Evolutionary conservation across 345 rosid species (phyloP).

Genomic region (Hibiscus syriacus): DNA sequence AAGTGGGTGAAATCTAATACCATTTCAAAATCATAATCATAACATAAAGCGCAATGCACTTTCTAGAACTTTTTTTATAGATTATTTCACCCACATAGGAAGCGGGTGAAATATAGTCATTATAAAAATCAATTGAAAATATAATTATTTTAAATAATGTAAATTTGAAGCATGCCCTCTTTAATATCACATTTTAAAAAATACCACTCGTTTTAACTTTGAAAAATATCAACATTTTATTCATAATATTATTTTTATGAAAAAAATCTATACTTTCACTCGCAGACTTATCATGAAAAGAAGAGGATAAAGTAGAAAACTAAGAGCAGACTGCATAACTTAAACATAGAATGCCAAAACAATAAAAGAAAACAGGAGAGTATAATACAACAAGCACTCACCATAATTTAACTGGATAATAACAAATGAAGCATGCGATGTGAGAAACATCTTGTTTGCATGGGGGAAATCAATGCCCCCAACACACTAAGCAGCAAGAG

Average conservation of each 20-base stretch:
- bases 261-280: background rate
- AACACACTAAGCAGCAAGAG: background rate
- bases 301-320: background rate
- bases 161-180: too few species aligned
- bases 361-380: background rate
- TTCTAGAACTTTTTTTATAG: too few species aligned
- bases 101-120: too few species aligned
- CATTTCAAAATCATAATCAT: too few species aligned
- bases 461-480: background rate
- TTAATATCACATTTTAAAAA: too few species aligned
- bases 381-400: background rate
- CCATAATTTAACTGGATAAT: background rate
- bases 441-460: background rate
- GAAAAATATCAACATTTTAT: background rate
- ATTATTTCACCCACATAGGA: too few species aligned
- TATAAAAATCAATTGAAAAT: too few species aligned
- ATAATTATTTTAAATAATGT: too few species aligned
- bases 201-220: background rate
- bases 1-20: too few species aligned
- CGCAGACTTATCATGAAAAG: background rate
- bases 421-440: background rate
- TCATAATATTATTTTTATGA: background rate
- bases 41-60: too few species aligned
- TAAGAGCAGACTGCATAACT: too few species aligned
- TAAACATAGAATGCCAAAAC: background rate